These are phyloP conservation scores for Arthroderma sp. DNA, from an alignment of 2,329 filamentous ascomycete species.

Conservation along the genomic window DNA sequence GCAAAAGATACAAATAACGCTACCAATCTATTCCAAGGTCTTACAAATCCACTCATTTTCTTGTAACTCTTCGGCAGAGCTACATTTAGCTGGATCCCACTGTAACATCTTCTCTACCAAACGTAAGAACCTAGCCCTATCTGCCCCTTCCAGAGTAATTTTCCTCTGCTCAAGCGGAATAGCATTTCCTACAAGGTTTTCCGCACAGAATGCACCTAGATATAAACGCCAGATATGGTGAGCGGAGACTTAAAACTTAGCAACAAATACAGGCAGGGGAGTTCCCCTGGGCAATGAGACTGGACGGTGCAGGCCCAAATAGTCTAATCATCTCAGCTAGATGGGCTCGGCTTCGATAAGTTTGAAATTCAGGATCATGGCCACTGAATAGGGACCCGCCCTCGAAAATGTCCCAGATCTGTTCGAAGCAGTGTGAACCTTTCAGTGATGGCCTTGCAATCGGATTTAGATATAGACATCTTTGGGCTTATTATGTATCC, in stretches of 20 bases:
- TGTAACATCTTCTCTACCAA: slow-evolving; percentile 26
- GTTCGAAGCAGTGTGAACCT: slow-evolving; percentile 6
- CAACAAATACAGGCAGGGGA: slow-evolving; percentile 25
- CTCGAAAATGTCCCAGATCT: slow-evolving; percentile 41
- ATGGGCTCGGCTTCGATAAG: slow-evolving; percentile 33
- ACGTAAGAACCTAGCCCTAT: slow-evolving; percentile 19
- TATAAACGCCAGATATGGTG: background rate
- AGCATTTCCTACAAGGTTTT: slow-evolving; percentile 12
- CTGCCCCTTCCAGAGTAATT: slow-evolving; percentile 21
- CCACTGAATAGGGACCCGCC: slow-evolving; percentile 33
- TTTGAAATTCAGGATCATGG: slow-evolving; percentile 25
- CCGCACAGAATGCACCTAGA: slow-evolving; percentile 18
- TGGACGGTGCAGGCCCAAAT: slow-evolving; percentile 31
- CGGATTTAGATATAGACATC: background rate
- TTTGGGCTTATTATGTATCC: slow-evolving; percentile 10
- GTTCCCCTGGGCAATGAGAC: slow-evolving; percentile 24
- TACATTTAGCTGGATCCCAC: slow-evolving; percentile 21
- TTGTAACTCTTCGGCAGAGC: slow-evolving; percentile 18
- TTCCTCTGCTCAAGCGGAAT: slow-evolving; percentile 27
- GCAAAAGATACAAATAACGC: no score
- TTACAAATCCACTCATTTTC: slow-evolving; percentile 18
- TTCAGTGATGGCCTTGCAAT: no score
- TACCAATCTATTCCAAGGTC: no score
- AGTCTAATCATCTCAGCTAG: slow-evolving; percentile 37
- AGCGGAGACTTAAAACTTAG: slow-evolving; percentile 3